Evolutionary conservation across 208 protist species (phyloP), one percentile per base, ranked within the genome.

Genomic region (Herpetomonas tarakana): DNA sequence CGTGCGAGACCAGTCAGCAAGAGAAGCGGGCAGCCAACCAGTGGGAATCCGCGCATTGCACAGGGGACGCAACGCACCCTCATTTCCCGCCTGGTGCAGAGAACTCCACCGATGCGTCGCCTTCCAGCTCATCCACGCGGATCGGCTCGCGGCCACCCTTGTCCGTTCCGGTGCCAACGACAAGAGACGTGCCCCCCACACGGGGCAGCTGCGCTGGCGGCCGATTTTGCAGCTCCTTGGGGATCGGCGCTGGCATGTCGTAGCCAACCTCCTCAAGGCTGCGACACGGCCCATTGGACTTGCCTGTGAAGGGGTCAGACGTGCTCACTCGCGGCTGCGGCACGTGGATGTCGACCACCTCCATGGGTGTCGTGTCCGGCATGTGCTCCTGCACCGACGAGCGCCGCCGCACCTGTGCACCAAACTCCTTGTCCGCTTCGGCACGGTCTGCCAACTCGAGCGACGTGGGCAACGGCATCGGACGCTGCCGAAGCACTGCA

Each of bases 231-330:
- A 92, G 71, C 58, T 81, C 78, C 38, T 80, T 65, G 3, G 89
- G 89, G 51, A 93, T 82, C 22, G 71, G 52, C 28, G 84, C 79
- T n/a, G 81, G 78, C 25, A 66, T 65, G 47, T 93, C 80, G 70
- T 91, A 90, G 47, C 83, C 86, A 2, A 92, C 85, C 63, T 96
- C 86, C 63, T 91, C 89, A 6, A 91, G 72, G 44, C 72, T 84
- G 24, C 77, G 70, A 70, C 89, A 96, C 44, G 89, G 89, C 6
- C 84, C 84, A 30, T 75, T 63, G 4, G 77, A 76, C 58, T 63
- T 52, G 9, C 82, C 79, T 0, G 74, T 89, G 46, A 96, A 63
- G 2, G 83, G 80, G 51, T 92, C 68, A 60, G 76, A 68, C 46
- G 72, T 76, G n/a, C 64, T 60, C 4, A 63, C 49, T 59, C 79